These are phyloP conservation scores for Gastrolobium villosum DNA, from an alignment of 306 rosid species.

Conservation along the genomic window DNA sequence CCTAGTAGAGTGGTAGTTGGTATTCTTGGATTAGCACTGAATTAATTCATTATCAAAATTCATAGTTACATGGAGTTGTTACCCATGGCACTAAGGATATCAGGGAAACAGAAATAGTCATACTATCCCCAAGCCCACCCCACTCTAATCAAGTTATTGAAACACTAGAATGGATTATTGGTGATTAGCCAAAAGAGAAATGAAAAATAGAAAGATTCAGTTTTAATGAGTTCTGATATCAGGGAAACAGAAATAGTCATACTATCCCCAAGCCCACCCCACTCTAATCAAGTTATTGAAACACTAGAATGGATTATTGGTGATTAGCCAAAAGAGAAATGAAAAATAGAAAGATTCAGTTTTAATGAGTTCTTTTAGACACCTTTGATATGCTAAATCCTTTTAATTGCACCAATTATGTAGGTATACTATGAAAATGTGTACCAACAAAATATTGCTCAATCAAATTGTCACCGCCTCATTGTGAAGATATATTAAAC, in stretches of 20 bases:
- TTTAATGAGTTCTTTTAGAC: not conserved
- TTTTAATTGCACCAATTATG: not conserved
- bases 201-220: too few species aligned
- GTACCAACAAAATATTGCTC: constrained; percentile 7
- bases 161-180: not conserved
- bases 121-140: not conserved
- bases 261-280: not conserved
- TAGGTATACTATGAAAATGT: not conserved
- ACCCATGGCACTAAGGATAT: not conserved
- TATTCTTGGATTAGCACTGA: not conserved
- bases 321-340: not conserved
- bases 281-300: not conserved
- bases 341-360: not conserved
- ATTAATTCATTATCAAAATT: not conserved
- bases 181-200: not conserved
- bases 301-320: not conserved
- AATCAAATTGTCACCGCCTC: not conserved
- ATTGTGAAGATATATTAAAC: not conserved
- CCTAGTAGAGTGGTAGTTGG: not conserved
- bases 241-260: not conserved
- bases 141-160: not conserved
- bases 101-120: not conserved
- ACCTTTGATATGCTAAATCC: not conserved
- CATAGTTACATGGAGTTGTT: not conserved
- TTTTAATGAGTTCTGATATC: not conserved